Base-by-base conservation (phyloP, 345 rosid species). In the Salix exigua region DNA sequence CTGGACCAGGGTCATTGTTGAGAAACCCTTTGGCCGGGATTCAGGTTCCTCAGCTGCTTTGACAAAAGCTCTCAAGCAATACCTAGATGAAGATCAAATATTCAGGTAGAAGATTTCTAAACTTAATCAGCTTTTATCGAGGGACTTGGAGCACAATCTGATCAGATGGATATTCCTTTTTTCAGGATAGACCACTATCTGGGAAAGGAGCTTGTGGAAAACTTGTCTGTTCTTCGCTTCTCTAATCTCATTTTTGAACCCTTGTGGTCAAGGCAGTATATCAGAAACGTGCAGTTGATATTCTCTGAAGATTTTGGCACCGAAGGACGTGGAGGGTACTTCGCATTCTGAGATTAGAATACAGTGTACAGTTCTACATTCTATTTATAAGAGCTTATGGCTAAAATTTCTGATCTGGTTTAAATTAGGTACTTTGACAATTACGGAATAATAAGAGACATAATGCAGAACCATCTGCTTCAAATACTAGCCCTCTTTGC, bases 241-340 rank as follows among this genome's bases (percentile, higher is more conserved):
- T 91, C 99, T 48, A 96, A 96, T 82, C 99, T 96, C 82, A 96
- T 96, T 75, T 96, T 96, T 14, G 99, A 93, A 64, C 99, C 99
- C 1, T 74, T 93, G 73, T 96, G 98, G 99, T 93, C 97, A 66
- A 93, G 99, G 79, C 97, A 91, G 86, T 96, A 93, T 81, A 96
- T 96, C 69, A 85, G 95, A 69, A 96, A 90, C 67, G 98, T 96
- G 53, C 99, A 96, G 78, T 79, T 96, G 16, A 89, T 93, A 84
- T 96, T 96, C 81, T 96, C 99, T 31, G 99, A 93, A 87, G 98
- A 96, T 81, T 96, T 96, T 44, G 99, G 99, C 81, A 96, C 99
- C 2, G 97, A 96, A 89, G 99, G 99, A 73, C 99, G 98, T 46
- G 99, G 99, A 84, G 99, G 99, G 99, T 94, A 91, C 53, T 58